A percentile compares a stretch with the other conserved stretches of the same genome.
Evolutionary conservation across 148 eudicot genomes (phyloP).

Genomic region (Amaranthus palmeri): DNA sequence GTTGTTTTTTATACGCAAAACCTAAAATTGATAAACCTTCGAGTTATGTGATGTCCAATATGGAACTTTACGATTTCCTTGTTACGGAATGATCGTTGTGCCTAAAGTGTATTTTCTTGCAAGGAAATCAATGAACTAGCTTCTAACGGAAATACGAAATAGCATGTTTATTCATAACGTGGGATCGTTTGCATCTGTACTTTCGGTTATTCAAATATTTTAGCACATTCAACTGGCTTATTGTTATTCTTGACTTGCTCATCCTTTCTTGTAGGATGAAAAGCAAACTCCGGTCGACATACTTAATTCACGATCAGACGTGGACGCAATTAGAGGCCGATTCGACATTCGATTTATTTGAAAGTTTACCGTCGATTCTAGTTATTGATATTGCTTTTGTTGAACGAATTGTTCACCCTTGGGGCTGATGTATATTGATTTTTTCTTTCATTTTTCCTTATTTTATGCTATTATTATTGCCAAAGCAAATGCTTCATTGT

Average conservation of each 20-base stretch:
- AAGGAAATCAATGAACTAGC: too few relatives aligned
- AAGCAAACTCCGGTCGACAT: conserved; percentile 4
- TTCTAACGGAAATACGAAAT: too few relatives aligned
- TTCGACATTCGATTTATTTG: conserved; percentile 8
- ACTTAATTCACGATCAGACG: conserved; percentile 8
- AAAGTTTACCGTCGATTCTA: conserved; percentile 11
- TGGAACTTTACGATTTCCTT: too few relatives aligned
- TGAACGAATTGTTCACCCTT: conserved; percentile 15
- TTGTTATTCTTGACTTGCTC: background rate
- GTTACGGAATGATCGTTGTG: too few relatives aligned
- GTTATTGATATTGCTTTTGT: conserved; percentile 22
- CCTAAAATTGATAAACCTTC: too few relatives aligned
- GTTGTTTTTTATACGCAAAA: too few relatives aligned
- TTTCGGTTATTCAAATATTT: too few relatives aligned
- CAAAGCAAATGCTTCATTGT: conserved; percentile 38
- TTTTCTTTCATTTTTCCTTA: conserved; percentile 4
- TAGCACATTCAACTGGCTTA: too few relatives aligned
- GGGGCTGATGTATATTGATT: conserved; percentile 28
- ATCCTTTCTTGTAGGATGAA: conserved; percentile 22
- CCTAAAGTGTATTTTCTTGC: too few relatives aligned
- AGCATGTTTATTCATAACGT: too few relatives aligned
- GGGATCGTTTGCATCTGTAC: too few relatives aligned
- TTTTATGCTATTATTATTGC: conserved; percentile 28
- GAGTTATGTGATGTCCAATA: too few relatives aligned
- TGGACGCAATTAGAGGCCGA: conserved; percentile 19